Conservation (phyloP, 257 asterid genomes). For the Ocimum tenuiflorum region DNA sequence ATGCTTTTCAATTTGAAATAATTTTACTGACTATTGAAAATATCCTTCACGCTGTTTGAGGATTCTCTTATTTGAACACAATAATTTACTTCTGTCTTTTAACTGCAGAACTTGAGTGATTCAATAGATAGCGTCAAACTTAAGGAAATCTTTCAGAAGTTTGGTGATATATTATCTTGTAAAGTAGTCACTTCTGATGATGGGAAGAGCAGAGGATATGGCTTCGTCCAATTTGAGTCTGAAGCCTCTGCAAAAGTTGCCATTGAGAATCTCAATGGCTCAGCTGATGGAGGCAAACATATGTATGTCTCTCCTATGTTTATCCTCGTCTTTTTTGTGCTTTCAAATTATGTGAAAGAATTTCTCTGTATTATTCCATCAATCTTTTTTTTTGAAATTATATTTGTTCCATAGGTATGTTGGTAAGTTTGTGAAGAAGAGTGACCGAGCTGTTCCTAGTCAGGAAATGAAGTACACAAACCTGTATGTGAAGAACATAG, state of each 20-base stretch:
- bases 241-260: constrained; percentile 43
- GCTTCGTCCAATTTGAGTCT: constrained; percentile 52
- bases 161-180: constrained; percentile 45
- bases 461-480: constrained; percentile 44
- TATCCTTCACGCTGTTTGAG: neutral
- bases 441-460: constrained; percentile 29
- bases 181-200: constrained; percentile 45
- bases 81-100: no score
- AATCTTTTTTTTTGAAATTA: neutral
- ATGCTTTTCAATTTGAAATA: neutral
- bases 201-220: constrained; percentile 61
- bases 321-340: no score
- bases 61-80: no score
- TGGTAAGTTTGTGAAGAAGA: constrained; percentile 51
- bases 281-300: constrained; percentile 34
- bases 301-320: constrained; percentile 29
- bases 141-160: constrained; percentile 48
- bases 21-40: neutral
- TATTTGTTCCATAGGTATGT: constrained; percentile 36
- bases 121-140: constrained; percentile 37
- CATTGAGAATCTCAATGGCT: constrained; percentile 46
- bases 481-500: constrained; percentile 61
- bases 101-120: constrained; percentile 35
- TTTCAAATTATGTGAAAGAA: no score
- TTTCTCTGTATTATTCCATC: neutral